These are phyloP conservation scores for Escovopsis sp. DNA, from an alignment of 2,329 filamentous ascomycete species.

Conservation along the genomic window DNA sequence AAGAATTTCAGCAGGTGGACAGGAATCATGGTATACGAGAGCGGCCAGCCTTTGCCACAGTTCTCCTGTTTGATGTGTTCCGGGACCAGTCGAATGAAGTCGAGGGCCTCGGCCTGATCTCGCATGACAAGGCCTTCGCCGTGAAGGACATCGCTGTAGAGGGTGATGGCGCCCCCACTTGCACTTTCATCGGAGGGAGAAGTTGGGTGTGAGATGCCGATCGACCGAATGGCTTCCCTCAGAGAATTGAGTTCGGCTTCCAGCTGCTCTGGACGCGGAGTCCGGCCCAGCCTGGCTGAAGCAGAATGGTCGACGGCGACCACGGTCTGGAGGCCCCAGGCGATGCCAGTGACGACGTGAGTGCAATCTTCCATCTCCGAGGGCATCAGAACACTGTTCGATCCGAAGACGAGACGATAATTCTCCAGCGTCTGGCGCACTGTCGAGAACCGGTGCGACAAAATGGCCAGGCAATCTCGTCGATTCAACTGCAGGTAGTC, in stretches of 20 bases:
- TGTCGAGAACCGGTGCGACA: conserved; percentile 1
- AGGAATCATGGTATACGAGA: conserved; percentile 5
- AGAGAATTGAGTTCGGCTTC: too few species aligned
- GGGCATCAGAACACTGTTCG: neutral
- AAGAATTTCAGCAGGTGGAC: neutral
- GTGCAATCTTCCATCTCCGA: conserved; percentile 1
- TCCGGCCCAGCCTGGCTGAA: neutral
- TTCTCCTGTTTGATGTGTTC: neutral
- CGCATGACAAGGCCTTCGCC: neutral
- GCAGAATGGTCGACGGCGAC: conserved; percentile 1
- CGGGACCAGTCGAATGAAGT: neutral
- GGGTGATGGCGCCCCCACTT: neutral
- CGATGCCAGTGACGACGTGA: conserved; percentile 5
- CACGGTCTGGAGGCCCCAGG: conserved; percentile 7
- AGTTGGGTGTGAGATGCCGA: too few species aligned
- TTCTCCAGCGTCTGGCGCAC: neutral
- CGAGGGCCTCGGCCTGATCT: neutral
- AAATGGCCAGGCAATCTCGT: neutral
- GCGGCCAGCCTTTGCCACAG: conserved; percentile 3
- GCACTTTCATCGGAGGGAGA: too few species aligned
- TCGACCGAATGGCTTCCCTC: too few species aligned
- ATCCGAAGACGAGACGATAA: neutral
- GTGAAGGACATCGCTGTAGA: conserved; percentile 7
- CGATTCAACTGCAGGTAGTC: neutral
- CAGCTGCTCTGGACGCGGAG: too few species aligned